Evolutionary conservation across 768 basidiomycete species (phyloP), one percentile per base, ranked within the genome.

Genomic region (Hirschioporus abietinus): DNA sequence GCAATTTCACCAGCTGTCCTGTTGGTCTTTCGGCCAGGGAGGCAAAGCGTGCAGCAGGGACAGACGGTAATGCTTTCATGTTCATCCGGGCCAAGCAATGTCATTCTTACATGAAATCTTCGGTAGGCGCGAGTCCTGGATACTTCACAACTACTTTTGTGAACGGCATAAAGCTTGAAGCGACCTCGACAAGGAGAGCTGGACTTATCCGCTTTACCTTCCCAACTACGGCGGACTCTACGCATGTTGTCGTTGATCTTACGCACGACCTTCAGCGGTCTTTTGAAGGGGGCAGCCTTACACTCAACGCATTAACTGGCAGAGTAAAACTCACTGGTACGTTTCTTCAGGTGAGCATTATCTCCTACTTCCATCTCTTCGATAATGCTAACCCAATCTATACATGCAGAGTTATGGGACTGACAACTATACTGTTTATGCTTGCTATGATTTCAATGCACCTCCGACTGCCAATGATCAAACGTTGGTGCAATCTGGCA

Each of bases 101-200:
- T 1, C 12, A 27, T 63, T 66, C 42, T 60, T 12, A 64, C 20
- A 23, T 59, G 23, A 9, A 23, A 26, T 27, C 64, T 18, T 25
- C 58, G 52, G 23, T 57, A 83, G 83, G 75, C 62, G 83, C 83
- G 7, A 72, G 71, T 9, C 83, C 83, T 2, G 83, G 83, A 2
- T 83, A 83, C 66, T 84, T 84, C 67, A 80, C 81, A 6, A 79
- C 81, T 4, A 81, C 78, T 0, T 83, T 84, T 63, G 72, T 76
- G 24, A 83, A 83, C 66, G 75, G 75, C 4, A 83, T 83, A 35
- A 76, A 82, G 68, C 35, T 72, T 6, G 72, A 74, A 62, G 63
- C 72, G n/a, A 74, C 73, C 1, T 72, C 73, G 10, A 72, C 73
- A 1, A 67, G 73, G 20, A 65, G 73, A 7, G 69, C 73, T 1